These are phyloP conservation scores for Eimeria necatrix DNA, from an alignment of 169 alveolate species.

Conservation along the genomic window DNA sequence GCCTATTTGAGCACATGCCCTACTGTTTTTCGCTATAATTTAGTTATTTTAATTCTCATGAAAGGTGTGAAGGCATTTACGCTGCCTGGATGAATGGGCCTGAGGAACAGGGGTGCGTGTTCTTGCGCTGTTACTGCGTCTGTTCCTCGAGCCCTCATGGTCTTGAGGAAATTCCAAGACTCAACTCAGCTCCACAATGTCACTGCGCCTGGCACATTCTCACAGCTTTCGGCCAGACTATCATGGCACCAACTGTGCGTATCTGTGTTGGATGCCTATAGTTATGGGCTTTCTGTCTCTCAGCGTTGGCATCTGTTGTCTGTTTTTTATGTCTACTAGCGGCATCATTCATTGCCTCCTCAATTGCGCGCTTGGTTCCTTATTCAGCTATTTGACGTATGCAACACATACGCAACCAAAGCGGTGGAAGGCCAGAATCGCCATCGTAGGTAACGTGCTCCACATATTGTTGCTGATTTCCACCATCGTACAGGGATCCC, in stretches of 20 bases:
- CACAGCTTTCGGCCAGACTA: neutral
- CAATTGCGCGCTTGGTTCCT: neutral
- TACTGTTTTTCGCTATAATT: too few species aligned
- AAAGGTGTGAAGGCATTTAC: too few species aligned
- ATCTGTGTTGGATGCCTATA: slow-evolving; percentile 31
- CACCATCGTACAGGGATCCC: neutral
- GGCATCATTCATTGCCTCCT: slow-evolving; percentile 20
- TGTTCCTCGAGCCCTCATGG: too few species aligned
- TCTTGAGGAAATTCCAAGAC: too few species aligned
- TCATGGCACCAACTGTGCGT: slow-evolving; percentile 2
- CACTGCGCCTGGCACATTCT: neutral
- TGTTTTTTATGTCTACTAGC: neutral
- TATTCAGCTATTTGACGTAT: neutral
- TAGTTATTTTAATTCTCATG: too few species aligned
- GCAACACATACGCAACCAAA: slow-evolving; percentile 21
- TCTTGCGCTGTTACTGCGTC: too few species aligned
- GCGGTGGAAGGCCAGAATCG: slow-evolving; percentile 26
- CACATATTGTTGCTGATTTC: neutral
- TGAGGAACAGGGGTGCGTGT: too few species aligned
- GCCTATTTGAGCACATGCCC: too few species aligned
- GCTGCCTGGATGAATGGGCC: too few species aligned
- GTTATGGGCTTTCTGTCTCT: slow-evolving; percentile 29
- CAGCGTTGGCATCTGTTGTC: slow-evolving; percentile 42
- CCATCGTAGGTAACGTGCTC: slow-evolving; percentile 2
- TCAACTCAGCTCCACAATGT: neutral